These are phyloP conservation scores for Fusarium torreyae DNA, from an alignment of 2,329 filamentous ascomycete species.

Conservation along the genomic window DNA sequence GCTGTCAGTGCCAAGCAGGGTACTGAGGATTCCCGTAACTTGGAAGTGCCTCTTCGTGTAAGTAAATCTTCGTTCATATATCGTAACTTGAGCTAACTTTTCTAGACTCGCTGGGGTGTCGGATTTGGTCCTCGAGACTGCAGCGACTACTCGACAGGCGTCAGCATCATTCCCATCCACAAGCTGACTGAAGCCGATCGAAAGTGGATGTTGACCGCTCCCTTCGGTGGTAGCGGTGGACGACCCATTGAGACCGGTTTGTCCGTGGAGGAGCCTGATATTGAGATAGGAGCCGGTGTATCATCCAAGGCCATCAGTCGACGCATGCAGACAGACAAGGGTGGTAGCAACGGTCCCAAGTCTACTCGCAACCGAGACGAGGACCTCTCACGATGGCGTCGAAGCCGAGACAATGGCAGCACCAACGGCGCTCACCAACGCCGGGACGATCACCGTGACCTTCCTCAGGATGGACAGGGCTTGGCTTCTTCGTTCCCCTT, in stretches of 20 bases:
- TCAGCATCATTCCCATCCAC: slow-evolving; percentile 93
- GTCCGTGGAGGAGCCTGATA: slow-evolving; percentile 96
- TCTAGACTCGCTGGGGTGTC: slow-evolving; percentile 95
- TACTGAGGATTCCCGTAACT: slow-evolving; percentile 84
- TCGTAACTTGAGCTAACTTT: slow-evolving; percentile 45
- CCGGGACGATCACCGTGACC: slow-evolving; percentile 44
- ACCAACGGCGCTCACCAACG: slow-evolving; percentile 43
- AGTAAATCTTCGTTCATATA: slow-evolving; percentile 52
- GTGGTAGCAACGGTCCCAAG: slow-evolving; percentile 75
- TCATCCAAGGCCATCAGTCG: slow-evolving; percentile 89
- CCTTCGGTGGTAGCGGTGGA: slow-evolving; percentile 93
- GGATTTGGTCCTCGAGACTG: slow-evolving; percentile 97
- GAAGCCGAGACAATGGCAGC: slow-evolving; percentile 52
- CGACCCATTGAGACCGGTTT: slow-evolving; percentile 84
- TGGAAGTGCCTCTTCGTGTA: slow-evolving; percentile 81
- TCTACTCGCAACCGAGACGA: slow-evolving; percentile 67
- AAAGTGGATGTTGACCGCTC: slow-evolving; percentile 96
- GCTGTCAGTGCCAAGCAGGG: slow-evolving; percentile 86
- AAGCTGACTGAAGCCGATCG: slow-evolving; percentile 95
- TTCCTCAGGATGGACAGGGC: slow-evolving; percentile 45
- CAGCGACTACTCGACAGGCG: slow-evolving; percentile 92
- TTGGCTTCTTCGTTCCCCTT: slow-evolving; percentile 55
- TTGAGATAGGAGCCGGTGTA: slow-evolving; percentile 97
- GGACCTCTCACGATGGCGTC: slow-evolving; percentile 53
- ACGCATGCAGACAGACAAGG: slow-evolving; percentile 78